Evolutionary conservation across 2,329 filamentous ascomycete species (phyloP).

Genomic region (Aspergillus carbonarius): DNA sequence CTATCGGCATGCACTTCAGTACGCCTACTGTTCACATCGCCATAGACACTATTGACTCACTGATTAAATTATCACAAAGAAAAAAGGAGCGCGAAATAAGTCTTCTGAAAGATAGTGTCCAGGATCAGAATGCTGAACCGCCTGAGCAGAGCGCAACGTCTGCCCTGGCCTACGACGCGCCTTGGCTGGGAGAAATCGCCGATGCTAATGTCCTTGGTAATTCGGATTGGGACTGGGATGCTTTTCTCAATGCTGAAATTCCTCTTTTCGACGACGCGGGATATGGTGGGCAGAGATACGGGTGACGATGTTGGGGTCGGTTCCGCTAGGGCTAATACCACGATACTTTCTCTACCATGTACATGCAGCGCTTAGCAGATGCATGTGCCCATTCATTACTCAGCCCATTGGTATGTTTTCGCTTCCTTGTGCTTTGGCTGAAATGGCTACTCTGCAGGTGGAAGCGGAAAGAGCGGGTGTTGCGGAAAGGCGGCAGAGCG

Average conservation of each 20-base stretch:
- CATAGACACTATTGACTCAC: neutral
- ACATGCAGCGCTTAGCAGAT: too few species aligned
- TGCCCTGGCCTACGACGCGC: neutral
- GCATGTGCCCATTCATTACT: neutral
- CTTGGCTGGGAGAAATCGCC: neutral
- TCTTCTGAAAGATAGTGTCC: neutral
- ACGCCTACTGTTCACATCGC: neutral
- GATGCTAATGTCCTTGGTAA: neutral
- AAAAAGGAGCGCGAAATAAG: neutral
- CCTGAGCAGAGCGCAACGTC: neutral
- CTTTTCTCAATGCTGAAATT: neutral
- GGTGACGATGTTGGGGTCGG: neutral
- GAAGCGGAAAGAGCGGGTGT: constrained; percentile 7
- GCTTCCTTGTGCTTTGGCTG: neutral
- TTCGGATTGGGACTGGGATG: neutral
- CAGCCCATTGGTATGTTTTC: neutral
- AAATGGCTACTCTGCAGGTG: neutral
- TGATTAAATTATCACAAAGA: neutral
- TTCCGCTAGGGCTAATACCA: neutral
- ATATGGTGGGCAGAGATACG: neutral
- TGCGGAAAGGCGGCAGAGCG: neutral
- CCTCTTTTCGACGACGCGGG: constrained; percentile 3
- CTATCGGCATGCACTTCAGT: neutral
- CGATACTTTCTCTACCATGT: neutral
- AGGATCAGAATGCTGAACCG: neutral